Evolutionary conservation across 192 early-diverging fungal genomes (phyloP).

Genomic region (Rhizophagus sp.): DNA sequence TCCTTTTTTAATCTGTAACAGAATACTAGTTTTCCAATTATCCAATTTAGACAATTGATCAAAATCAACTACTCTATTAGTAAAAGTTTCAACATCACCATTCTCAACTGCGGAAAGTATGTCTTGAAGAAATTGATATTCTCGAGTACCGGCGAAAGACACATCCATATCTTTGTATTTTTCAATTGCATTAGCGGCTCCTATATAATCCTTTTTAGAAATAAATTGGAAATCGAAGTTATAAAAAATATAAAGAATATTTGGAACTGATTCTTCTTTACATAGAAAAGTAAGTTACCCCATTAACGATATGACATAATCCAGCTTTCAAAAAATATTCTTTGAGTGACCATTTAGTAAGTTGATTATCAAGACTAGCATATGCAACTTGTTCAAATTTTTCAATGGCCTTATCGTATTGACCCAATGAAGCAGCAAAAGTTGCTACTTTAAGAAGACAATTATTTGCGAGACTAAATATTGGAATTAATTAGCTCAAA

Average conservation of each 20-base stretch:
- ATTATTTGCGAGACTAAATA: conserved; percentile 76
- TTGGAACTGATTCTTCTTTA: background rate
- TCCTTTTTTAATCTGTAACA: conserved; percentile 87
- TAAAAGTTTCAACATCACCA: conserved; percentile 83
- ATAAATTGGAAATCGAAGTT: background rate
- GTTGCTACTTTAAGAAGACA: conserved; percentile 90
- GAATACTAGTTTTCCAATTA: conserved; percentile 93
- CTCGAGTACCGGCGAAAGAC: conserved; percentile 80
- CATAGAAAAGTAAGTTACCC: conserved; percentile 42
- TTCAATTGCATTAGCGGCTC: conserved; percentile 73
- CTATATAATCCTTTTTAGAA: conserved; percentile 67
- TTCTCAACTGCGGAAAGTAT: conserved; percentile 75
- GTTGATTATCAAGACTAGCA: conserved; percentile 81
- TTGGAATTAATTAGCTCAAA: background rate
- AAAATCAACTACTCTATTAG: conserved; percentile 76
- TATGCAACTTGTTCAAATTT: conserved; percentile 88
- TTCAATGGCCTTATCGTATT: conserved; percentile 87
- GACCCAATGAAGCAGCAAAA: conserved; percentile 85
- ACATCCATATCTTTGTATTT: conserved; percentile 89
- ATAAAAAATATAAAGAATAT: background rate
- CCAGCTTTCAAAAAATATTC: conserved; percentile 98
- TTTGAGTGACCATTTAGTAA: conserved; percentile 94
- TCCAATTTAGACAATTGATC: conserved; percentile 91
- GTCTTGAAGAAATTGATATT: conserved; percentile 75
- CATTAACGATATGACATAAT: conserved; percentile 83